Percentiles rank a stretch among this genome's conserved stretches.
Conservation (phyloP, 306 rosid genomes). For the Prunus fruticosa region DNA sequence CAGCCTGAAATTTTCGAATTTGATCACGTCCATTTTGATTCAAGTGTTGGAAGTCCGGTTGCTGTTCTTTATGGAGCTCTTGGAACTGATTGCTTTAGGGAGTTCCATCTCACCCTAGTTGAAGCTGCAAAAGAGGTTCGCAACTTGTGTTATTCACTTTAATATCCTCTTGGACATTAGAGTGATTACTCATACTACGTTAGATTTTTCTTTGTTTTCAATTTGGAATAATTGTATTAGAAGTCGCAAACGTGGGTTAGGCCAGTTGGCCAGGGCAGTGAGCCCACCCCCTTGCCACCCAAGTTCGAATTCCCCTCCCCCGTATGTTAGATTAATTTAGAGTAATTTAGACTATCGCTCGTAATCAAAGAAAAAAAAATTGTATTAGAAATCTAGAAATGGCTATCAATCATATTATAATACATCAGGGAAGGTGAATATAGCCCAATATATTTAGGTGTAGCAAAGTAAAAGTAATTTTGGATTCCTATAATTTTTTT, state of each 20-base stretch:
- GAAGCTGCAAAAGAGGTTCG: conserved; percentile 80
- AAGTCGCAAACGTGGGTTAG: too few relatives aligned
- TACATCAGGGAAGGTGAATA: neutral
- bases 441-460: neutral
- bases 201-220: conserved; percentile 14
- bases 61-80: conserved; percentile 91
- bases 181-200: neutral
- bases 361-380: too few relatives aligned
- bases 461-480: too few relatives aligned
- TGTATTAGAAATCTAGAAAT: conserved; percentile 3
- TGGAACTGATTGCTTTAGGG: conserved; percentile 78
- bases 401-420: neutral
- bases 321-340: too few relatives aligned
- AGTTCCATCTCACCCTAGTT: conserved; percentile 67
- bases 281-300: too few relatives aligned
- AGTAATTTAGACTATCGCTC: too few relatives aligned
- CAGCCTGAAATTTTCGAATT: conserved; percentile 82
- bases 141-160: conserved; percentile 16
- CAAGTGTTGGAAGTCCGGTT: conserved; percentile 61
- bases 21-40: conserved; percentile 78
- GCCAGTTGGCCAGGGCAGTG: too few relatives aligned
- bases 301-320: too few relatives aligned
- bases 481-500: neutral
- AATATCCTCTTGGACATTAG: neutral
- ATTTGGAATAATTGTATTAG: neutral